Evolutionary conservation across 169 alveolate species (phyloP).

Genomic region (Babesia caballi): DNA sequence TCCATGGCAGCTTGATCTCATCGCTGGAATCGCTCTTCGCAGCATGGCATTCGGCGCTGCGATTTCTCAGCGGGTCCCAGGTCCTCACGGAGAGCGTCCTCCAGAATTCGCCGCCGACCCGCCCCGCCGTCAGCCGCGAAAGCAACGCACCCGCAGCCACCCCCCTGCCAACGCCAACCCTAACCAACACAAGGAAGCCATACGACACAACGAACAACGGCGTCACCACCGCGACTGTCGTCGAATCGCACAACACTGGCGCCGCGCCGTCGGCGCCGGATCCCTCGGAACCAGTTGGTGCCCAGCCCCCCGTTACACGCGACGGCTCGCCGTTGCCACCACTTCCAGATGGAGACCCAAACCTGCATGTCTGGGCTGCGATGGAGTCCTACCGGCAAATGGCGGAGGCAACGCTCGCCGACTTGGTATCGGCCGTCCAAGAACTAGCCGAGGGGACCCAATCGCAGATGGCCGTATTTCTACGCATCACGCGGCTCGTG

Average conservation of each 20-base stretch:
- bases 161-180: background rate
- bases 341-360: background rate
- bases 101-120: background rate
- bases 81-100: constrained; percentile 26
- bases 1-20: background rate
- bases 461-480: background rate
- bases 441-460: background rate
- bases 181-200: too few species aligned
- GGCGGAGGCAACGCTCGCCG: constrained; percentile 1
- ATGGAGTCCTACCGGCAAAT: constrained; percentile 12
- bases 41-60: constrained; percentile 27
- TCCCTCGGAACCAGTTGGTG: background rate
- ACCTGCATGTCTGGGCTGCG: constrained; percentile 6
- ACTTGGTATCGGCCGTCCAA: background rate
- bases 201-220: too few species aligned
- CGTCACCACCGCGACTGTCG: too few species aligned
- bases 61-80: constrained; percentile 6
- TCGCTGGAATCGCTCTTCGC: constrained; percentile 6
- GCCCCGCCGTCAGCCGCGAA: background rate
- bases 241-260: background rate
- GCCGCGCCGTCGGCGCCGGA: background rate
- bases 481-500: background rate
- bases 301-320: background rate
- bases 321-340: background rate
- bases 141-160: background rate